A percentile compares a stretch with the other conserved stretches of the same genome.
Conservation (phyloP, 1,139 yeast species). For the Scheffersomyces titani region DNA sequence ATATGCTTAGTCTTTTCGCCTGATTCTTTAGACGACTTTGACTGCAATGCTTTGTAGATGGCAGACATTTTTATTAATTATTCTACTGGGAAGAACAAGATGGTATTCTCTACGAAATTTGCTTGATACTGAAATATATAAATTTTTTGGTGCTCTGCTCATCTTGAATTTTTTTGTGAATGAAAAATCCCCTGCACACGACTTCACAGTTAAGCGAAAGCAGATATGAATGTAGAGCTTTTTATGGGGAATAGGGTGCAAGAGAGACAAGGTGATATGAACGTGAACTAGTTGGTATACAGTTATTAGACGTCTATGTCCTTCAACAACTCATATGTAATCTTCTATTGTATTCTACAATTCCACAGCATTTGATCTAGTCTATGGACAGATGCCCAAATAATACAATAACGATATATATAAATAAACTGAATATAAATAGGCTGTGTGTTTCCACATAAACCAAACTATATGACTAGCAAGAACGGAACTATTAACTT, state of each 20-base stretch:
- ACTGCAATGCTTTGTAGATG: conserved; percentile 68
- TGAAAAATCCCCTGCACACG: not conserved
- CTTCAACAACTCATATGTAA: not conserved
- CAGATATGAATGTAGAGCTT: not conserved
- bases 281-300: not conserved
- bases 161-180: conserved; percentile 4
- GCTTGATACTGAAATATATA: not conserved
- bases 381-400: not conserved
- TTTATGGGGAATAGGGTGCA: not conserved
- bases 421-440: not conserved
- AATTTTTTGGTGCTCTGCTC: conserved; percentile 3
- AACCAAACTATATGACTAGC: not conserved
- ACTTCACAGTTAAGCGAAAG: not conserved
- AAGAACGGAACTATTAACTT: not conserved
- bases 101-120: not conserved
- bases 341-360: not conserved
- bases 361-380: not conserved
- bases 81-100: not conserved
- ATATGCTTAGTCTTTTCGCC: conserved; percentile 56
- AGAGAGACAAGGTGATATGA: not conserved
- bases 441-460: not conserved
- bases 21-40: conserved; percentile 43
- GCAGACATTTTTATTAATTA: conserved; percentile 49
- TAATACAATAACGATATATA: not conserved
- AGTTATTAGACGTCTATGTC: not conserved